A percentile compares a stretch with the other conserved stretches of the same genome.
These are phyloP conservation scores for Hypoxylon lenormandii DNA, from an alignment of 495 filamentous ascomycete genomes.

Conservation along the genomic window DNA sequence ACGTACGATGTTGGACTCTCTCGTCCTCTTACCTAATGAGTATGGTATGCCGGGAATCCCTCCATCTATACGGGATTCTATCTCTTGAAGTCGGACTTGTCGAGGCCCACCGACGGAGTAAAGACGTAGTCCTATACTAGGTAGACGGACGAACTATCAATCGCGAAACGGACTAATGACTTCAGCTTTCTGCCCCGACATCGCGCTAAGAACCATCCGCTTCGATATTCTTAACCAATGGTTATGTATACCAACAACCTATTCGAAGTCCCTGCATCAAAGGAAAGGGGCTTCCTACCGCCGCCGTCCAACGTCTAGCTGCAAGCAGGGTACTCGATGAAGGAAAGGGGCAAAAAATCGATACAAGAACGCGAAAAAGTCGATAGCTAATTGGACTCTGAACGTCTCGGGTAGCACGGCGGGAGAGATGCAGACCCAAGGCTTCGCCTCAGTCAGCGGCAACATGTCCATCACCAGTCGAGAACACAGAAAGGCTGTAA, in stretches of 20 bases:
- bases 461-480: constrained; percentile 16
- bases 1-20: not conserved
- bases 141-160: not conserved
- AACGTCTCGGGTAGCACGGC: constrained; percentile 26
- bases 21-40: not conserved
- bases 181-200: constrained; percentile 14
- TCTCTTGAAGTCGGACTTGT: not conserved
- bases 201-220: constrained; percentile 3
- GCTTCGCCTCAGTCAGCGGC: constrained; percentile 37
- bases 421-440: constrained; percentile 21
- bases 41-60: not conserved
- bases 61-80: not conserved
- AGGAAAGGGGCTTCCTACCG: not conserved
- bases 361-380: not conserved
- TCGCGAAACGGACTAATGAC: constrained; percentile 20
- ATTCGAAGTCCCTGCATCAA: constrained; percentile 21
- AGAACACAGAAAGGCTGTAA: constrained; percentile 20
- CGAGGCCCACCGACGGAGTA: not conserved
- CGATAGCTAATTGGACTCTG: constrained; percentile 1
- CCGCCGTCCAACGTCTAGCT: not conserved
- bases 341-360: constrained; percentile 2
- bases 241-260: constrained; percentile 3
- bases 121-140: constrained; percentile 3
- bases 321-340: not conserved
- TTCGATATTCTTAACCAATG: constrained; percentile 1